phyloP scores from a whole-genome alignment of 1,284 basidiomycete species.

The Hortiboletus rubellus region DNA sequence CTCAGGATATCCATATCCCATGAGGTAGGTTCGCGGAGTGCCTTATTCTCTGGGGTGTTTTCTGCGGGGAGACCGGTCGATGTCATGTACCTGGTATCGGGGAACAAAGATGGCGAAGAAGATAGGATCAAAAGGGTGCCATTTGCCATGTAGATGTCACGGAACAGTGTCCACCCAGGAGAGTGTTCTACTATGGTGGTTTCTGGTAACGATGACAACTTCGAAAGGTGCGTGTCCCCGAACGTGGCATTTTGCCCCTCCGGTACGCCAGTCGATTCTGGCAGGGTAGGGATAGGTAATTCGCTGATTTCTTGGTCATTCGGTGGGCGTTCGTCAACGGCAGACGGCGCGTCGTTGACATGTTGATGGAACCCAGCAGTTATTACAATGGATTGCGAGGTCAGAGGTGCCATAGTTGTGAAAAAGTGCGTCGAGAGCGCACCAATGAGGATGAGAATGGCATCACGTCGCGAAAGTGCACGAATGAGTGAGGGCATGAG shows the following conservation, averaged over 20 bases:
- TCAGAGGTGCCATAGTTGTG: slow-evolving; percentile 37
- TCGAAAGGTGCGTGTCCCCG: slow-evolving; percentile 6
- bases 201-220: slow-evolving; percentile 39
- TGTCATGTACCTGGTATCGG: slow-evolving; percentile 64
- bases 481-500: slow-evolving; percentile 31
- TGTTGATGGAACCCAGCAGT: slow-evolving; percentile 33
- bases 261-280: not conserved
- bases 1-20: slow-evolving; percentile 62
- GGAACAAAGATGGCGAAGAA: slow-evolving; percentile 49
- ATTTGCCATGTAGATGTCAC: slow-evolving; percentile 76
- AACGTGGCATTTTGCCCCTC: not conserved
- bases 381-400: slow-evolving; percentile 39
- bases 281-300: not conserved
- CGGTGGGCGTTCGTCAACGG: slow-evolving; percentile 14
- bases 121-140: slow-evolving; percentile 69
- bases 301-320: slow-evolving; percentile 10
- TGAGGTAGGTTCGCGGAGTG: slow-evolving; percentile 62
- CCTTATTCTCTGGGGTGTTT: slow-evolving; percentile 63
- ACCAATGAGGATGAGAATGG: slow-evolving; percentile 50
- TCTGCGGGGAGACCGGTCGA: slow-evolving; percentile 63
- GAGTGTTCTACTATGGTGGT: slow-evolving; percentile 62
- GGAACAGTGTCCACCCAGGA: slow-evolving; percentile 81
- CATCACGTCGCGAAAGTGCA: slow-evolving; percentile 45
- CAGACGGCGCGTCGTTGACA: slow-evolving; percentile 16
- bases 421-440: slow-evolving; percentile 52